These are phyloP conservation scores for Dipodascus geniculatus DNA, from an alignment of 805 yeast genomes.

Conservation along the genomic window DNA sequence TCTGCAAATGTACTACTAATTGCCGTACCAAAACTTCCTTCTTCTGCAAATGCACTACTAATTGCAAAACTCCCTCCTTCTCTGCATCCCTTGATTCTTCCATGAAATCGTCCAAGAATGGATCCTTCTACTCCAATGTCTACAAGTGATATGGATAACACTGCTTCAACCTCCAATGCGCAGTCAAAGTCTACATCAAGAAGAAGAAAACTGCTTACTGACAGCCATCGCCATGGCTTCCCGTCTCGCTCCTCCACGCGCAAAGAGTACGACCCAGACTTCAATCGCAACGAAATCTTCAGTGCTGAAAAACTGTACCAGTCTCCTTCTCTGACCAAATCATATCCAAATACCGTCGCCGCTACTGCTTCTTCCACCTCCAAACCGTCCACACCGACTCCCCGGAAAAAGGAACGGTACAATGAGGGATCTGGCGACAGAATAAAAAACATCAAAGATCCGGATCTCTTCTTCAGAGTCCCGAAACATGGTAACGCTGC, in stretches of 20 bases:
- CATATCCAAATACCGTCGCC: not conserved
- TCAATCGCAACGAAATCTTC: not conserved
- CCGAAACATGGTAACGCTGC: not conserved
- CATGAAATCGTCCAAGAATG: not conserved
- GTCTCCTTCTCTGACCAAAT: not conserved
- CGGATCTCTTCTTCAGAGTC: not conserved
- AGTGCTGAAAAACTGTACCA: not conserved
- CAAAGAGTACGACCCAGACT: not conserved
- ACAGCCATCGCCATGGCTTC: not conserved
- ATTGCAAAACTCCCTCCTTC: not conserved
- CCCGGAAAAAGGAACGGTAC: not conserved
- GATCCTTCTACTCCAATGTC: not conserved
- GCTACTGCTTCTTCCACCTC: not conserved
- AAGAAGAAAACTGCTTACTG: not conserved
- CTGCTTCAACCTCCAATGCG: not conserved
- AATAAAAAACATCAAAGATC: not conserved
- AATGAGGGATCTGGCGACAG: not conserved
- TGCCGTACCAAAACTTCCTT: not conserved
- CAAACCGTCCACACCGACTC: not conserved
- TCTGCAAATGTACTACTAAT: not conserved
- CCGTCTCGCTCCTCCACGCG: not conserved
- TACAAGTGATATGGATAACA: not conserved
- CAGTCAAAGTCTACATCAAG: not conserved
- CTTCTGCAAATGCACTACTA: not conserved
- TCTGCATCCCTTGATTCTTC: not conserved